A percentile compares a stretch with the other conserved stretches of the same genome.
These are phyloP conservation scores for Macrolepiota fuliginosa DNA, from an alignment of 768 basidiomycete genomes.

Conservation along the genomic window DNA sequence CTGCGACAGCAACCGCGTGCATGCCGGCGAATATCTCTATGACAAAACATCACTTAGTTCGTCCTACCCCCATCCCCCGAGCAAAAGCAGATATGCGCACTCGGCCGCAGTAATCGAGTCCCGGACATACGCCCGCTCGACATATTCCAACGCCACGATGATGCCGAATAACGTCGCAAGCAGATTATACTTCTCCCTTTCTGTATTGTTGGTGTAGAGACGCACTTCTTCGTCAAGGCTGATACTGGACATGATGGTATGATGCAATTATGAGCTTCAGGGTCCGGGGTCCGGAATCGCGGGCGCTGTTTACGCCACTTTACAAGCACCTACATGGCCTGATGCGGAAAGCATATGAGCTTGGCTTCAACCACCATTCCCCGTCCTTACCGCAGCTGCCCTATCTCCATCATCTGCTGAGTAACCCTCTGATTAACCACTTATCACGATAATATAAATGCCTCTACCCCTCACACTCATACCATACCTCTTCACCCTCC, in stretches of 20 bases:
- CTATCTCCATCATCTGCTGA: background rate
- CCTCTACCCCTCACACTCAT: background rate
- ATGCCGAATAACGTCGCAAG: conserved; percentile 91
- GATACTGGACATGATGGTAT: conserved; percentile 27
- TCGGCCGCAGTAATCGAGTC: conserved; percentile 89
- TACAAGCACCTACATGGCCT: background rate
- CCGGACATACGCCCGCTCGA: conserved; percentile 93
- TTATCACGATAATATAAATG: background rate
- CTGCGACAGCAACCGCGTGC: conserved; percentile 89
- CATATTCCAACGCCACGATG: conserved; percentile 85
- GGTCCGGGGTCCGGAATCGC: background rate
- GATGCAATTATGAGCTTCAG: background rate
- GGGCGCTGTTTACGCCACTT: background rate
- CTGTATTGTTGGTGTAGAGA: conserved; percentile 81
- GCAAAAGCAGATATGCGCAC: conserved; percentile 47
- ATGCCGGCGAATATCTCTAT: conserved; percentile 94
- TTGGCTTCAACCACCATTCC: background rate
- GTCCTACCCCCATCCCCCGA: background rate
- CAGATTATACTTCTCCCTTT: conserved; percentile 85
- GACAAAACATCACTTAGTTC: conserved; percentile 25
- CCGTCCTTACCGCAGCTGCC: background rate
- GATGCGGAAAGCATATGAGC: background rate
- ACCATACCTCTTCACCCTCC: background rate
- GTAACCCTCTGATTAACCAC: background rate
- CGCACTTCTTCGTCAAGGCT: conserved; percentile 88